Percentiles rank a stretch among this genome's conserved stretches.
Conservation (phyloP, 345 rosid species). For the Arabidopsis thaliana region TAIR10.1 NC_003074.8:20374001-20374500, state of each 20-base stretch:
- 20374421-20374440: background rate
- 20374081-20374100: constrained; percentile 9
- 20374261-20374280: constrained; percentile 4
- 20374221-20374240: constrained; percentile 43
- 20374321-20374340: constrained; percentile 7
- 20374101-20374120: background rate
- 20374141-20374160: constrained; percentile 4
- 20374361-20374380: background rate
- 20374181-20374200: constrained; percentile 38
- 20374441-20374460: background rate
- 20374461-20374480: background rate
- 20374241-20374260: constrained; percentile 44
- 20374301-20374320: background rate
- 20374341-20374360: background rate
- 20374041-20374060: constrained; percentile 17
- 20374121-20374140: constrained; percentile 27
- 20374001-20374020: background rate
- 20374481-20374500: background rate
- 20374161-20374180: constrained; percentile 36
- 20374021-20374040: constrained; percentile 5
- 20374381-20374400: background rate
- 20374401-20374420: constrained; percentile 4
- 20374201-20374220: constrained; percentile 41
- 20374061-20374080: constrained; percentile 20
- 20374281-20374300: background rate